phyloP scores from a whole-genome alignment of 192 early-diverging fungal genomes.

The Entomortierella parvispora region DNA sequence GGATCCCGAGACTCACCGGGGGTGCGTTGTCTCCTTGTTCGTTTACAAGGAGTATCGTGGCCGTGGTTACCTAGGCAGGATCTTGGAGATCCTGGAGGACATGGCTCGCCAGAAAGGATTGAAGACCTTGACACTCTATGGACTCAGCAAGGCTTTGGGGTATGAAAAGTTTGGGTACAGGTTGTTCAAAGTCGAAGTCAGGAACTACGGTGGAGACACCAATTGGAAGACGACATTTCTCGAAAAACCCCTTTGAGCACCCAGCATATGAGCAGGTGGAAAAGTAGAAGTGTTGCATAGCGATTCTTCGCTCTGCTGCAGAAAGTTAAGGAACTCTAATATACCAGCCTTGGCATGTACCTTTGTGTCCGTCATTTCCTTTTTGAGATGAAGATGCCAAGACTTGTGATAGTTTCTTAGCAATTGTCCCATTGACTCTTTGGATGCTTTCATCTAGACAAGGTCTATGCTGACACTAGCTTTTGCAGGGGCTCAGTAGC shows the following conservation, averaged over 20 bases:
- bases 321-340: background rate
- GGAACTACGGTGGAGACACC: conserved; percentile 37
- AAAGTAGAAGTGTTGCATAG: too few species aligned
- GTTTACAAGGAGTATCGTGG: conserved; percentile 44
- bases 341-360: too few species aligned
- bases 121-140: conserved; percentile 36
- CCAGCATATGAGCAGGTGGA: too few species aligned
- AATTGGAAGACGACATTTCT: conserved; percentile 39
- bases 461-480: too few species aligned
- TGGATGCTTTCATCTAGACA: too few species aligned
- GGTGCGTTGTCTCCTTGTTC: conserved; percentile 41
- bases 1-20: conserved; percentile 27
- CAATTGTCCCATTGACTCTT: too few species aligned
- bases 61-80: conserved; percentile 23
- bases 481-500: too few species aligned
- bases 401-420: too few species aligned
- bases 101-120: conserved; percentile 20
- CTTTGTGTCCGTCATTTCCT: too few species aligned
- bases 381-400: too few species aligned
- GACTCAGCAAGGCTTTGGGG: conserved; percentile 10
- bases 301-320: background rate
- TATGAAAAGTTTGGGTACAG: conserved; percentile 51
- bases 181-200: conserved; percentile 28
- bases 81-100: conserved; percentile 28
- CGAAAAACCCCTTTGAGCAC: conserved; percentile 18